These are phyloP conservation scores for Triangularia setosa DNA, from an alignment of 2,329 filamentous ascomycete genomes.

Conservation along the genomic window DNA sequence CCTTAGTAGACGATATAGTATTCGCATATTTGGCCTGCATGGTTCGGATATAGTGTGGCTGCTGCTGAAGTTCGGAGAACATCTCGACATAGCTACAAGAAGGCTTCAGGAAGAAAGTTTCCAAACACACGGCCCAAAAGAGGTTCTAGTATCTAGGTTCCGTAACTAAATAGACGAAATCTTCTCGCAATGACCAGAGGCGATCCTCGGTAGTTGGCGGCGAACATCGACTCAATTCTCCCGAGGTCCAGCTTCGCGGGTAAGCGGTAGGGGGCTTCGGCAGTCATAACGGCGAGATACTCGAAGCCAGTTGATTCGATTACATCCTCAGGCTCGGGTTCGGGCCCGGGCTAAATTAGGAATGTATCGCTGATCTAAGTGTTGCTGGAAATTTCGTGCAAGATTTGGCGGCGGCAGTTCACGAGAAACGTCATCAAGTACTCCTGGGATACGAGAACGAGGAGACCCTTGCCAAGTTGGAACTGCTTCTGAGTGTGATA, in stretches of 20 bases:
- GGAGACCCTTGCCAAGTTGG: constrained; percentile 43
- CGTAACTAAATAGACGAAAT: constrained; percentile 59
- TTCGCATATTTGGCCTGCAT: too few relatives aligned
- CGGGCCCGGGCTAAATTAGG: constrained; percentile 30
- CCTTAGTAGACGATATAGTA: too few relatives aligned
- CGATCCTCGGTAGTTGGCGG: constrained; percentile 50
- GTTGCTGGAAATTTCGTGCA: constrained; percentile 46
- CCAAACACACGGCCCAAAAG: constrained; percentile 41
- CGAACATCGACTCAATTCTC: constrained; percentile 42
- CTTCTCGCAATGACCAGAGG: constrained; percentile 52
- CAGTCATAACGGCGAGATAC: constrained; percentile 38
- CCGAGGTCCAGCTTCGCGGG: constrained; percentile 45
- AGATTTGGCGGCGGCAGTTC: constrained; percentile 44
- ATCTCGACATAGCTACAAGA: constrained; percentile 35
- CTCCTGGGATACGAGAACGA: constrained; percentile 49
- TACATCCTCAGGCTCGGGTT: constrained; percentile 35
- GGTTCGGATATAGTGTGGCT: too few relatives aligned
- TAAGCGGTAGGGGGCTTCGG: constrained; percentile 50
- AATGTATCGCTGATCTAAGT: constrained; percentile 27
- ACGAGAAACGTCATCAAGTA: constrained; percentile 46
- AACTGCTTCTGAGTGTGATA: constrained; percentile 35
- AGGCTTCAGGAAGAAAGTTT: constrained; percentile 31
- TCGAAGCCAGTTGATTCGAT: constrained; percentile 32
- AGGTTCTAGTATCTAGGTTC: too few relatives aligned
- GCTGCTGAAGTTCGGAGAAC: constrained; percentile 36